phyloP scores from a whole-genome alignment of 306 rosid genomes.

The Vigna hirtella region DNA sequence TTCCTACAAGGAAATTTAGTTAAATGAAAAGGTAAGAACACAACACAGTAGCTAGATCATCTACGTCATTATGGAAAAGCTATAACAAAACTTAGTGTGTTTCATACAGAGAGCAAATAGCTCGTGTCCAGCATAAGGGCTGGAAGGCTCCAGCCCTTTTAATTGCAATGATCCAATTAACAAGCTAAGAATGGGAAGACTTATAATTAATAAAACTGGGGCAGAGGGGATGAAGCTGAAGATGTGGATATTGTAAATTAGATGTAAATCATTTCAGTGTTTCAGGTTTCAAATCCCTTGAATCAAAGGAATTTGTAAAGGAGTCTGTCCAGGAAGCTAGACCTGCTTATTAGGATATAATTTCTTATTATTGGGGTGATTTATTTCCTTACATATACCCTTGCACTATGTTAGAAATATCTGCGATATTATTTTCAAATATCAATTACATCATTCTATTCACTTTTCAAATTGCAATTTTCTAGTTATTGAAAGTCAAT shows the following conservation, averaged over 20 bases:
- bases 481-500: background rate
- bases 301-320: background rate
- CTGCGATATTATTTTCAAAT: background rate
- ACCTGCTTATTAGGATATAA: background rate
- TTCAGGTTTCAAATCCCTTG: background rate
- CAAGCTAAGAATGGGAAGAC: background rate
- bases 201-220: too few species aligned
- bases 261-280: background rate
- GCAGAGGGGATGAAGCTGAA: background rate
- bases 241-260: background rate
- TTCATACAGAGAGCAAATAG: background rate
- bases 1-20: too few species aligned
- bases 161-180: background rate
- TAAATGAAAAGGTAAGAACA: too few species aligned
- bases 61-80: background rate
- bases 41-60: too few species aligned
- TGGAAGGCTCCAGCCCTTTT: background rate
- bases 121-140: background rate
- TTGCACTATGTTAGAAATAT: background rate
- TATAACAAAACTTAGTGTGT: background rate
- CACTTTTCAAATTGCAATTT: background rate
- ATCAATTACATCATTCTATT: background rate
- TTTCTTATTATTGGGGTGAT: background rate
- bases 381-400: background rate
- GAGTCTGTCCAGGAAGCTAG: background rate